Evolutionary conservation across 495 filamentous ascomycete genomes (phyloP).

Genomic region (Aspergillus saccharolyticus): DNA sequence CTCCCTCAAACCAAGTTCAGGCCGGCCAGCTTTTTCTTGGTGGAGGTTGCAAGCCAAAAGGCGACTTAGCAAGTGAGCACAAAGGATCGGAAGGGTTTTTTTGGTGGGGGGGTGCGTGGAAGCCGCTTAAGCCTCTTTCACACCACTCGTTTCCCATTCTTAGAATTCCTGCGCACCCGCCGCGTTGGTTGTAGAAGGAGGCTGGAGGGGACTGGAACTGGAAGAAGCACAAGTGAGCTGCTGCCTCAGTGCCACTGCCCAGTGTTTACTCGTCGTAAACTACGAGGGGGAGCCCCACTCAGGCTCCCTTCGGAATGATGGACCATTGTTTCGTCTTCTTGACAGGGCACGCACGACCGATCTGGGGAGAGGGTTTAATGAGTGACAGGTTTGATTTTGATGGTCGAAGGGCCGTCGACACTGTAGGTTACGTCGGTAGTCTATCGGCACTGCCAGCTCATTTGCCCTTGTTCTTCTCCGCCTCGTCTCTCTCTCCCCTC

Average conservation of each 20-base stretch:
- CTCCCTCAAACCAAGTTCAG: not conserved
- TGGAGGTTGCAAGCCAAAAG: too few species aligned
- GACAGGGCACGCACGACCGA: conserved; percentile 7
- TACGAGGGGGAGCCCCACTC: not conserved
- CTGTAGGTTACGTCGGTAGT: not conserved
- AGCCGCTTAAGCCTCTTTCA: too few species aligned
- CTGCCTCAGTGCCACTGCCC: too few species aligned
- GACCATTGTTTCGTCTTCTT: not conserved
- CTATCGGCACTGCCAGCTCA: conserved; percentile 1
- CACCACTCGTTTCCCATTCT: not conserved
- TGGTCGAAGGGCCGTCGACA: not conserved
- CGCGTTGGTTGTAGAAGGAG: not conserved
- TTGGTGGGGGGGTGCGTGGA: too few species aligned
- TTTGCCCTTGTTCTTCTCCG: not conserved
- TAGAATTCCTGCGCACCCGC: not conserved
- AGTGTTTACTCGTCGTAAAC: too few species aligned
- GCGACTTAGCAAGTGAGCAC: not conserved
- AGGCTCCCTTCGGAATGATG: not conserved
- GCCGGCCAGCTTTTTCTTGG: too few species aligned
- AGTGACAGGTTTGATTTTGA: not conserved
- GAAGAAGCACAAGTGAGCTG: too few species aligned
- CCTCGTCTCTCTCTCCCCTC: too few species aligned
- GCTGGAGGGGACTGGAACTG: not conserved
- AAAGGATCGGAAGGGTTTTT: too few species aligned
- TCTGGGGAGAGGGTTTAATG: not conserved